phyloP scores from a whole-genome alignment of 2,329 filamentous ascomycete species.

The Cordyceps tenuipes region DNA sequence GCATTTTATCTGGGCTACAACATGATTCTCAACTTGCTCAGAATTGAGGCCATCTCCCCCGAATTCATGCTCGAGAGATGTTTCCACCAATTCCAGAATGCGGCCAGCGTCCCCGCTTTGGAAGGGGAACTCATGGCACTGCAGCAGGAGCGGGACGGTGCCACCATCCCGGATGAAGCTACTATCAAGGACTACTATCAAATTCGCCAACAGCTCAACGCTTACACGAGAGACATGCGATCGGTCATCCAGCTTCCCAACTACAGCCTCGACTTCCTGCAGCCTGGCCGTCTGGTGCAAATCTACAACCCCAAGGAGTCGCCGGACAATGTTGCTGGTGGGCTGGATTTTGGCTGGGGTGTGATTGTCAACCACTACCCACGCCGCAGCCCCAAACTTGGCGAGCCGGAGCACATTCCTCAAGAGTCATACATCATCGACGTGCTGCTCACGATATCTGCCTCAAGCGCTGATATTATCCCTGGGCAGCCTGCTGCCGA shows the following conservation, averaged over 20 bases:
- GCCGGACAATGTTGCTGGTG: conserved; percentile 28
- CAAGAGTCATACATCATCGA: conserved; percentile 79
- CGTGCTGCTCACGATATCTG: conserved; percentile 58
- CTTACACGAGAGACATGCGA: conserved; percentile 82
- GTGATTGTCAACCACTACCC: conserved; percentile 67
- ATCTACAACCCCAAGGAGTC: conserved; percentile 61
- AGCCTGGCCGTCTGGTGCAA: conserved; percentile 77
- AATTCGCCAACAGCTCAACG: conserved; percentile 72
- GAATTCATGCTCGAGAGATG: conserved; percentile 98
- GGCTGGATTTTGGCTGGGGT: conserved; percentile 86
- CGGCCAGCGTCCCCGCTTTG: conserved; percentile 71
- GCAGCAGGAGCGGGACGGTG: conserved; percentile 63
- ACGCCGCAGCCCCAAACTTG: conserved; percentile 58
- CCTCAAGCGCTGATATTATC: conserved; percentile 38
- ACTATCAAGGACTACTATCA: conserved; percentile 93
- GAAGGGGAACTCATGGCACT: conserved; percentile 77
- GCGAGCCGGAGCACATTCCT: conserved; percentile 57
- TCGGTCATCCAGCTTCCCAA: conserved; percentile 86
- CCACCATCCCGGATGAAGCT: conserved; percentile 75
- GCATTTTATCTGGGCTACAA: conserved; percentile 98
- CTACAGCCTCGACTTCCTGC: conserved; percentile 76
- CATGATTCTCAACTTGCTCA: conserved; percentile 93
- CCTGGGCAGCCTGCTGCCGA: conserved; percentile 28
- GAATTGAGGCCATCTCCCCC: conserved; percentile 98
- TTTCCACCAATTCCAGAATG: conserved; percentile 97